These are phyloP conservation scores for Magnaporthiopsis rhizophila DNA, from an alignment of 2,329 filamentous ascomycete species.

Conservation along the genomic window DNA sequence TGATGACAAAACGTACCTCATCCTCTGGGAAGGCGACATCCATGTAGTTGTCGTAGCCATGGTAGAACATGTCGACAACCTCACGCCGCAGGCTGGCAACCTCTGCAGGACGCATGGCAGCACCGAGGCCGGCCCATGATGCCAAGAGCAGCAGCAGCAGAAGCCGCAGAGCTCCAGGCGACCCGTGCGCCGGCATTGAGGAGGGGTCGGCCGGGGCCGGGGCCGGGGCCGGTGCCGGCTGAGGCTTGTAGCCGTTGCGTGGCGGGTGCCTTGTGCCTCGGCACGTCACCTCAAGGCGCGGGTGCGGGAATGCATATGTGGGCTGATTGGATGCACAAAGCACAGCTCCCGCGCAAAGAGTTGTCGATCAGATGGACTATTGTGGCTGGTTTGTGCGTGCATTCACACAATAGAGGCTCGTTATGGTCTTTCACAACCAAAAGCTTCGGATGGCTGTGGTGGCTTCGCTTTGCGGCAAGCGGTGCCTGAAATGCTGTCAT, in stretches of 20 bases:
- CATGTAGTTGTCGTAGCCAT: conserved; percentile 96
- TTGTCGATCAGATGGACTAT: background rate
- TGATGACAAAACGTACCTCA: conserved; percentile 46
- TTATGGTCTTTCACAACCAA: background rate
- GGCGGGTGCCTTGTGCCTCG: background rate
- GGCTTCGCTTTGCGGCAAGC: no score
- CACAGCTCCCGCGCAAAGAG: background rate
- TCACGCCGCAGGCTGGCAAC: conserved; percentile 49
- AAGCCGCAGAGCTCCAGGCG: conserved; percentile 11
- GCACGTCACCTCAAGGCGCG: background rate
- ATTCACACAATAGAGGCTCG: background rate
- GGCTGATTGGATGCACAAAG: background rate
- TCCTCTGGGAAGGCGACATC: conserved; percentile 90
- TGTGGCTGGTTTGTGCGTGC: background rate
- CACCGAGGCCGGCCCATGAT: conserved; percentile 30
- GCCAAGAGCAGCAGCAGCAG: conserved; percentile 21
- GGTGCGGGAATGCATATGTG: background rate
- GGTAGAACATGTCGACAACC: conserved; percentile 81
- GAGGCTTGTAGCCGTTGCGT: background rate
- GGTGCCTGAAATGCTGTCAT: background rate
- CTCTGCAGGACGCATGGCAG: conserved; percentile 47
- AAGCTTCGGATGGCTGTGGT: background rate
- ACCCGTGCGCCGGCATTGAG: background rate
- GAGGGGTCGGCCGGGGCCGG: background rate
- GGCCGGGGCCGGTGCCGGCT: background rate